Base-by-base conservation (phyloP, 371 early-diverging fungal genomes). In the Lichtheimia corymbifera region DNA sequence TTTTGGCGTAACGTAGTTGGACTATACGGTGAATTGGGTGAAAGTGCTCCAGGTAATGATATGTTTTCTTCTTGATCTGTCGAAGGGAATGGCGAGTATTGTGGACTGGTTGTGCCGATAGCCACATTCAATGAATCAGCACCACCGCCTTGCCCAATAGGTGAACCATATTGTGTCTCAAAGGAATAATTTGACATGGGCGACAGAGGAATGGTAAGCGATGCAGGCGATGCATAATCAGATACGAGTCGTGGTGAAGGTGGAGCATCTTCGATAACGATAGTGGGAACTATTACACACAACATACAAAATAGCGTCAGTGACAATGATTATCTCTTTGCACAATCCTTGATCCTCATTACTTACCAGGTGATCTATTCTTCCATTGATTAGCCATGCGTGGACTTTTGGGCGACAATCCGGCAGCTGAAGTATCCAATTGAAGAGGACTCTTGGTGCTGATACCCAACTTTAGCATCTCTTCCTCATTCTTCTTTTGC, bases 401-500 rank as follows among this genome's bases (percentile, higher is more conserved):
- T 18, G 61, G 45, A 44, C 53, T 41, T n/a, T 35, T 51, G 15
- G 61, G 61, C 0, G 44, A 44, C 14, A 63, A 49, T 6, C 49
- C 63, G 4, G 30, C 49, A 40, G 56, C 56, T n/a, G 50, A 44
- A 4, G 58, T 50, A 47, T 45, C 61, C 42, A 51, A 11, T 18
- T 60, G 53, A 14, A 62, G 58, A 41, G 27, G 55, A 24, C 47
- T 55, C 47, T 42, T 59, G 35, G 44, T 53, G 5, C 65, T 59
- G n/a, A 70, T 59, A 15, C 71, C 69, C 6, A 76, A 35, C 30
- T 72, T 73, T 15, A 54, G 64, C 9, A 75, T 65, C 56, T 80
- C 80, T 11, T 71, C 72, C 51, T 80, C 77, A 30, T 77, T 75
- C 17, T 68, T 69, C 50, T 77, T 77, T 30, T 72, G 73, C 80